A percentile compares a stretch with the other conserved stretches of the same genome.
Conservation (phyloP, 441 rosid genomes). For the Brassica balearica region DNA sequence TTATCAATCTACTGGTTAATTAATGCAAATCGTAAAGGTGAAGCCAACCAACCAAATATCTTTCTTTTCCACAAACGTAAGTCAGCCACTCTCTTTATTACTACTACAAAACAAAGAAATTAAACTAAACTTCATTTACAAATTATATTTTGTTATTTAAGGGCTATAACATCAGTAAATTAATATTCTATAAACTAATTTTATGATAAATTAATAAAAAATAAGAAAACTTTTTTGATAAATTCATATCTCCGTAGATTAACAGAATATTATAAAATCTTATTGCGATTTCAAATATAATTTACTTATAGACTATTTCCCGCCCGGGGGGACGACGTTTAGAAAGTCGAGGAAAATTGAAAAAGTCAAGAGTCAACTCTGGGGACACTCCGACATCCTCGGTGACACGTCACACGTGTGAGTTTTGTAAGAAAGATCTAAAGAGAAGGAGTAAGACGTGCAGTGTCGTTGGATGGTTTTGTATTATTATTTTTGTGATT, state of each 20-base stretch:
- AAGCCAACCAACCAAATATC: constrained; percentile 4
- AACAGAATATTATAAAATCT: background rate
- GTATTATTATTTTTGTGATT: background rate
- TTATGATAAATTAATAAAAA: background rate
- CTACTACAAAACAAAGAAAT: background rate
- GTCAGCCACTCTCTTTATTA: background rate
- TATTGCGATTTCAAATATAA: background rate
- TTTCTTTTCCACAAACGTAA: background rate
- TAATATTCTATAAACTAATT: background rate
- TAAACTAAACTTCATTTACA: too few relatives aligned
- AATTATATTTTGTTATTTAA: background rate
- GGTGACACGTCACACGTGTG: constrained; percentile 29
- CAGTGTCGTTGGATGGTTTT: constrained; percentile 26
- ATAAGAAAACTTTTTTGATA: background rate
- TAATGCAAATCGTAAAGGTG: background rate
- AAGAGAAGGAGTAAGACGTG: constrained; percentile 24
- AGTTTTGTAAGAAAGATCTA: constrained; percentile 29
- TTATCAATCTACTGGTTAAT: background rate
- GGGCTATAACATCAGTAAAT: background rate
- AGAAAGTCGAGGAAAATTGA: background rate
- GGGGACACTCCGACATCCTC: constrained; percentile 1
- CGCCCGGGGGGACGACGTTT: background rate
- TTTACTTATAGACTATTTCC: background rate
- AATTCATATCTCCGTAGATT: background rate
- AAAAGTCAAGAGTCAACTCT: constrained; percentile 21